phyloP scores from a whole-genome alignment of 2,329 filamentous ascomycete species.

The Trichocomaceae sp. region DNA sequence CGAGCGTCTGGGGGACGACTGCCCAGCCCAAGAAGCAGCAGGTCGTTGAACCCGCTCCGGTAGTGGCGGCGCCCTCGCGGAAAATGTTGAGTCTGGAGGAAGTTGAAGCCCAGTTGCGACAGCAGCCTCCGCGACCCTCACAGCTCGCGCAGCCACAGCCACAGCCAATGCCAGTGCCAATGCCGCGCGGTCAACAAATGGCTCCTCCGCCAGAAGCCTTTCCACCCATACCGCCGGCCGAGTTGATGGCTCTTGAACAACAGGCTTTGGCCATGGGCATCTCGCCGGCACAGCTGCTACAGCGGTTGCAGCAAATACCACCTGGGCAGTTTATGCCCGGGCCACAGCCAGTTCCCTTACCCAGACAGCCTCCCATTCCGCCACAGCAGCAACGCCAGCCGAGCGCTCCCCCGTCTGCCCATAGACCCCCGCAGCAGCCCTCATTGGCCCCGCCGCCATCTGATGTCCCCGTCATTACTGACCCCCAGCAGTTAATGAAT shows the following conservation, averaged over 20 bases:
- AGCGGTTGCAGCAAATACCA: constrained; percentile 32
- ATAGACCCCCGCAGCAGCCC: constrained; percentile 17
- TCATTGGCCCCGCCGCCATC: constrained; percentile 27
- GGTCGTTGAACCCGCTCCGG: constrained; percentile 18
- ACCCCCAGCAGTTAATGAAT: constrained; percentile 66
- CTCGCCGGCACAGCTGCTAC: constrained; percentile 31
- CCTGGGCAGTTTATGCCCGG: constrained; percentile 41
- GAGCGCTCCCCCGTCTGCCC: background rate
- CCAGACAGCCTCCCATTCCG: constrained; percentile 5
- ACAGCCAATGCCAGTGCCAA: constrained; percentile 20
- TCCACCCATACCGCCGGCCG: constrained; percentile 32
- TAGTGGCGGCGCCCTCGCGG: constrained; percentile 40
- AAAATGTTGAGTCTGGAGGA: constrained; percentile 96
- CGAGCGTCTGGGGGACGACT: constrained; percentile 80
- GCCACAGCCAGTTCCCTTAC: constrained; percentile 46
- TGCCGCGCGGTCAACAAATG: constrained; percentile 28
- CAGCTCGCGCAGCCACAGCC: constrained; percentile 16
- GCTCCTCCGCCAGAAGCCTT: constrained; percentile 27
- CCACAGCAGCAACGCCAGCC: constrained; percentile 5
- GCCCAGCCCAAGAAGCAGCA: constrained; percentile 31
- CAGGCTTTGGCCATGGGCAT: constrained; percentile 35
- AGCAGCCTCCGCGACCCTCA: constrained; percentile 41
- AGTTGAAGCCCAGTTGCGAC: constrained; percentile 86
- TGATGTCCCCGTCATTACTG: constrained; percentile 51
- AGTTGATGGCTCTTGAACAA: constrained; percentile 46